Conservation (phyloP, 2,329 filamentous ascomycete genomes). For the Endocalyx cinctus region DNA sequence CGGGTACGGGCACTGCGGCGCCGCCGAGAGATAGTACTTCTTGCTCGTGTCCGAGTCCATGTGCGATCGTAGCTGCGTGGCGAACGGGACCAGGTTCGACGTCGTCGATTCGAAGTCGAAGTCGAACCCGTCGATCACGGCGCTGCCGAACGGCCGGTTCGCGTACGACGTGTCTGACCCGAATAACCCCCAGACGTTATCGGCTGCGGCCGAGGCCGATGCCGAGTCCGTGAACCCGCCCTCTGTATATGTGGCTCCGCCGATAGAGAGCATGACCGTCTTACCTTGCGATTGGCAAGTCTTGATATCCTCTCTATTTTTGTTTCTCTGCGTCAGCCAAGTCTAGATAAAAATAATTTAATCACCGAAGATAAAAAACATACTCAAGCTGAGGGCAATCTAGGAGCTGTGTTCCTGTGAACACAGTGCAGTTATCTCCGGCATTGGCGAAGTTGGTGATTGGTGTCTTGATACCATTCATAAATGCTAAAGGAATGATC, state of each 20-base stretch:
- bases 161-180: conserved; percentile 48
- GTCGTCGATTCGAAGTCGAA: conserved; percentile 65
- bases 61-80: conserved; percentile 47
- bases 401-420: conserved; percentile 52
- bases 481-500: conserved; percentile 62
- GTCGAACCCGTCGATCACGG: conserved; percentile 70
- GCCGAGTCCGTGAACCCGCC: conserved; percentile 56
- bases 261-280: conserved; percentile 68
- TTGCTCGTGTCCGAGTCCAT: conserved; percentile 50
- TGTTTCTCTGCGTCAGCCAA: conserved; percentile 2
- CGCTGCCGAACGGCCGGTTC: conserved; percentile 62
- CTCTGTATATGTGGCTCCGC: conserved; percentile 65
- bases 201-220: conserved; percentile 51
- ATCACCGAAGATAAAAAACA: conserved; percentile 38
- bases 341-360: conserved; percentile 31
- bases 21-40: conserved; percentile 57
- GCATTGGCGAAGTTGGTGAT: conserved; percentile 62
- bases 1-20: conserved; percentile 65
- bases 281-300: conserved; percentile 63
- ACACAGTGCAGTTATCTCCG: conserved; percentile 56
- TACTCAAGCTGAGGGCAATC: conserved; percentile 63
- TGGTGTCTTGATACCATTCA: conserved; percentile 50
- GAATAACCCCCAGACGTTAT: conserved; percentile 67
- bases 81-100: conserved; percentile 58
- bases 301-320: conserved; percentile 42